Conservation (phyloP, 495 filamentous ascomycete species). For the Chaetomium cochliodes region DNA sequence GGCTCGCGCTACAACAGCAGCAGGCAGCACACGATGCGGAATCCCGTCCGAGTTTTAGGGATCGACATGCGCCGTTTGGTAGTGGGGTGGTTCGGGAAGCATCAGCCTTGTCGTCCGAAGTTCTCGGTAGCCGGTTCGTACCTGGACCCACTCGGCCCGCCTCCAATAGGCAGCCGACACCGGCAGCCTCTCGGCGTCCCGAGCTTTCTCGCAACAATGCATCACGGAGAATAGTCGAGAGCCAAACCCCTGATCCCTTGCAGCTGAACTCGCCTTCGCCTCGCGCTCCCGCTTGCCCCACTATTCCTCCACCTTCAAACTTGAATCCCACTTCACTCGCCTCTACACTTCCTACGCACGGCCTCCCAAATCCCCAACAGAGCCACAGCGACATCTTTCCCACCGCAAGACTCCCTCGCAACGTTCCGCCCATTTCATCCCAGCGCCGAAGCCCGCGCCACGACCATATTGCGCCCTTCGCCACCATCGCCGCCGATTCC, state of each 20-base stretch:
- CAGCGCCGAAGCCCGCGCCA: not conserved
- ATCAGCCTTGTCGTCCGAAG: not conserved
- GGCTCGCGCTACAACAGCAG: not conserved
- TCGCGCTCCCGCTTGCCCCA: not conserved
- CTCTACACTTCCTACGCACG: not conserved
- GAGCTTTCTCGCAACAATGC: conserved; percentile 7
- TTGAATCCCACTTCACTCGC: not conserved
- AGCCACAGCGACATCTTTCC: conserved; percentile 22
- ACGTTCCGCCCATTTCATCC: not conserved
- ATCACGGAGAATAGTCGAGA: not conserved
- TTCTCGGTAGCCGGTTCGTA: not conserved
- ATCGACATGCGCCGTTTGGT: not conserved
- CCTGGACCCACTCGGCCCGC: conserved; percentile 17
- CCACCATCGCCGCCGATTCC: not conserved
- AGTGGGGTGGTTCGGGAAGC: not conserved
- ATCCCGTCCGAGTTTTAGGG: too few relatives aligned
- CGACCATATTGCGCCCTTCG: not conserved
- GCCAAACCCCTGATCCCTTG: not conserved
- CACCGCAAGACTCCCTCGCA: not conserved
- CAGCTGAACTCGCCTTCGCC: not conserved
- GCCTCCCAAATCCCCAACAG: not conserved
- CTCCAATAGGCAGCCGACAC: conserved; percentile 6
- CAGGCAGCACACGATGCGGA: not conserved
- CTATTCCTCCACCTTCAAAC: not conserved
- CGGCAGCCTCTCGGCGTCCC: not conserved